Evolutionary conservation across 2,329 filamentous ascomycete genomes (phyloP).

Genomic region (Macrophomina phaseolina): DNA sequence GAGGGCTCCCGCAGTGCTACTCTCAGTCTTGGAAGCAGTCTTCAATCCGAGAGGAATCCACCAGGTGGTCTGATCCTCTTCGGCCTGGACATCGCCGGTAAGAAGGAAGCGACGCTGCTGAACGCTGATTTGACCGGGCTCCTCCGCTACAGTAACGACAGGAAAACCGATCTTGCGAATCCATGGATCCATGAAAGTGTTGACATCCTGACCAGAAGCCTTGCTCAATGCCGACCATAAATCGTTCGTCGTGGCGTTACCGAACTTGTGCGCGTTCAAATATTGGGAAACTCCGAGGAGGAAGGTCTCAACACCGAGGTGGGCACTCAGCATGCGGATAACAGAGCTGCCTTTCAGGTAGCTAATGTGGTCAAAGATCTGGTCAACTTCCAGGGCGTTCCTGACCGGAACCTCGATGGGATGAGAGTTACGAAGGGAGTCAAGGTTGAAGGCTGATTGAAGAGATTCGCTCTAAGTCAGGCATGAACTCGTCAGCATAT

Average conservation of each 20-base stretch:
- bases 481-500: slow-evolving; percentile 44
- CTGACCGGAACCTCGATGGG: slow-evolving; percentile 94
- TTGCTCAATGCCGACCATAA: slow-evolving; percentile 89
- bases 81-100: slow-evolving; percentile 85
- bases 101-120: slow-evolving; percentile 90
- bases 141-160: slow-evolving; percentile 83
- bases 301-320: slow-evolving; percentile 87
- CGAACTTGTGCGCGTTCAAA: slow-evolving; percentile 84
- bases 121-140: slow-evolving; percentile 79
- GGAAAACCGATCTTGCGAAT: slow-evolving; percentile 96
- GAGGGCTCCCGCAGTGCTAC: slow-evolving; percentile 70
- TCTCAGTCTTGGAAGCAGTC: slow-evolving; percentile 66
- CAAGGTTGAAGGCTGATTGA: slow-evolving; percentile 88
- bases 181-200: slow-evolving; percentile 90
- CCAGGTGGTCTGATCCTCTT: slow-evolving; percentile 92
- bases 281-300: slow-evolving; percentile 89
- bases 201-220: slow-evolving; percentile 85
- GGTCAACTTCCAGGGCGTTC: slow-evolving; percentile 93
- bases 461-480: slow-evolving; percentile 77
- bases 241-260: slow-evolving; percentile 88
- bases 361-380: slow-evolving; percentile 96
- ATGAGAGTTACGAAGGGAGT: slow-evolving; percentile 89
- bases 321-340: slow-evolving; percentile 92
- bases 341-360: slow-evolving; percentile 96
- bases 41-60: slow-evolving; percentile 92